phyloP scores from a whole-genome alignment of 73 alveolate species.

The Paramecium caudatum region DNA sequence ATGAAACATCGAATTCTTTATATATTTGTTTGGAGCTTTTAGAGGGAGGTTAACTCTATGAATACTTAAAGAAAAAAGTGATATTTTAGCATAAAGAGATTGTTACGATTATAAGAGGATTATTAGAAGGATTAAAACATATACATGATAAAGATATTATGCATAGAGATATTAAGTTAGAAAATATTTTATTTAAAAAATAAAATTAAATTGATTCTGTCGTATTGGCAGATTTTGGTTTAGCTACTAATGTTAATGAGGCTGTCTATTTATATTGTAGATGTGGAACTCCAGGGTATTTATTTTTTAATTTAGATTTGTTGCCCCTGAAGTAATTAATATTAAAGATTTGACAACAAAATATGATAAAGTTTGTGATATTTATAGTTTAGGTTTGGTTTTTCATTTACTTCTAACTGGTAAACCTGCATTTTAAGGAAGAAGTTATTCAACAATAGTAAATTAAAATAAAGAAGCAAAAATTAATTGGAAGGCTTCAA shows the following conservation, averaged over 20 bases:
- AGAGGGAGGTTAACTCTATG: conserved; percentile 89
- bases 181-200: conserved; percentile 71
- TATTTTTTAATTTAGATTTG: conserved; percentile 44
- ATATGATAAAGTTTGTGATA: conserved; percentile 75
- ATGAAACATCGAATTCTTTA: conserved; percentile 82
- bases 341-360: conserved; percentile 71
- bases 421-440: conserved; percentile 52
- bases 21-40: conserved; percentile 83
- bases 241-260: conserved; percentile 74
- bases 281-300: conserved; percentile 78
- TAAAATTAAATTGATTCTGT: conserved; percentile 65
- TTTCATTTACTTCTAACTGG: conserved; percentile 71
- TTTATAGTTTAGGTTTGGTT: conserved; percentile 68
- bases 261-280: conserved; percentile 67
- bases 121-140: conserved; percentile 63
- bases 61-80: conserved; percentile 76
- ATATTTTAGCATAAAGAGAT: conserved; percentile 64
- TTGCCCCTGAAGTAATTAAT: conserved; percentile 76
- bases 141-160: conserved; percentile 68
- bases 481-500: conserved; percentile 39
- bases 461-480: conserved; percentile 58
- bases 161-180: conserved; percentile 78
- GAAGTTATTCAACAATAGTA: conserved; percentile 54
- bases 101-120: conserved; percentile 58
- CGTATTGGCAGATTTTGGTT: conserved; percentile 70